phyloP scores from a whole-genome alignment of 345 rosid species.

The Populus simonii region DNA sequence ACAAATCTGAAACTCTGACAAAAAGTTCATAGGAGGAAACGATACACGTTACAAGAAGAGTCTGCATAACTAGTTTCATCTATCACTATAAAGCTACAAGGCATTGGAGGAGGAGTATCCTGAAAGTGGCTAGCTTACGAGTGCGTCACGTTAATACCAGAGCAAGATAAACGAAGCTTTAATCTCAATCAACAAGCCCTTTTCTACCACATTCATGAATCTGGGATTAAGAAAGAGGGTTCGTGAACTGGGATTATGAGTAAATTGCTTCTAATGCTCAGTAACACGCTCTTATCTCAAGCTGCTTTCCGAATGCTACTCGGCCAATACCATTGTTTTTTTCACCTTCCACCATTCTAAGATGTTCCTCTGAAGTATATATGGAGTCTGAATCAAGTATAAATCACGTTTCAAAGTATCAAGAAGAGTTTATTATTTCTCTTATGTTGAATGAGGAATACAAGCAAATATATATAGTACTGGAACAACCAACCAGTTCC shows the following conservation, averaged over 20 bases:
- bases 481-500: too few species aligned
- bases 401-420: too few species aligned
- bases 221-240: background rate
- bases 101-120: background rate
- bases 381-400: too few species aligned
- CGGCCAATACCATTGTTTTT: background rate
- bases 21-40: background rate
- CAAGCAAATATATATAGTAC: too few species aligned
- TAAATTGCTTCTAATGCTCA: background rate
- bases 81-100: background rate
- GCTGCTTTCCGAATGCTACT: background rate
- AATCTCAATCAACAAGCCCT: background rate
- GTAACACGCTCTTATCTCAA: background rate
- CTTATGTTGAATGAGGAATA: too few species aligned
- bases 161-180: background rate
- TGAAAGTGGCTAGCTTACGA: background rate
- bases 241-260: background rate
- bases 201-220: background rate
- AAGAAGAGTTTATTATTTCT: too few species aligned
- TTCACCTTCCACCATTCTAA: background rate
- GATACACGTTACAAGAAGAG: background rate
- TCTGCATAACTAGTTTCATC: background rate
- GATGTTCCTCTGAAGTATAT: slow-evolving; percentile 9
- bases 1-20: background rate
- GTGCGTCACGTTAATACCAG: background rate